These are phyloP conservation scores for Gossypium mustelinum DNA, from an alignment of 345 rosid species.

Conservation along the genomic window DNA sequence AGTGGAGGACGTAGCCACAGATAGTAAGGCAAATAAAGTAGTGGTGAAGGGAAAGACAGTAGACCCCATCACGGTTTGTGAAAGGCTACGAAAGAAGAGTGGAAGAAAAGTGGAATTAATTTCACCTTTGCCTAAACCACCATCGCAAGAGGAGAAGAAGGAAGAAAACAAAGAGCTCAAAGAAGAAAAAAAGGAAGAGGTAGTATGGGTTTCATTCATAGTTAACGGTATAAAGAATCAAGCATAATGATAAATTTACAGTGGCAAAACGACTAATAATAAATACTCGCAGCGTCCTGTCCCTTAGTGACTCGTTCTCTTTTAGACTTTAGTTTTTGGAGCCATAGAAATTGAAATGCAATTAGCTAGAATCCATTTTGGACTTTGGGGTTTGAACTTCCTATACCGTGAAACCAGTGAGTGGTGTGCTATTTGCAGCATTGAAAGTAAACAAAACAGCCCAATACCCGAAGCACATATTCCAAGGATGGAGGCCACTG, in stretches of 20 bases:
- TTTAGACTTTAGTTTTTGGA: no score
- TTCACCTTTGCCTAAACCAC: conserved; percentile 62
- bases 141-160: conserved; percentile 30
- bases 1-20: conserved; percentile 54
- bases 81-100: conserved; percentile 64
- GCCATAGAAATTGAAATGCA: no score
- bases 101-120: conserved; percentile 61
- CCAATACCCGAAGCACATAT: neutral
- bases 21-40: conserved; percentile 56
- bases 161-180: conserved; percentile 28
- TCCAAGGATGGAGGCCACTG: neutral
- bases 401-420: neutral
- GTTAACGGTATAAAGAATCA: neutral
- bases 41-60: conserved; percentile 74
- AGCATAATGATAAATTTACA: neutral
- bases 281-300: no score
- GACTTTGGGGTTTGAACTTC: neutral
- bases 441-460: neutral
- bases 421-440: neutral
- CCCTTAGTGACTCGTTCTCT: no score
- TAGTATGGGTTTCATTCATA: neutral
- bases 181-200: conserved; percentile 45
- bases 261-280: neutral
- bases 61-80: conserved; percentile 55
- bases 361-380: neutral